Base-by-base conservation (phyloP, 257 asterid species). In the Eucommia ulmoides region DNA sequence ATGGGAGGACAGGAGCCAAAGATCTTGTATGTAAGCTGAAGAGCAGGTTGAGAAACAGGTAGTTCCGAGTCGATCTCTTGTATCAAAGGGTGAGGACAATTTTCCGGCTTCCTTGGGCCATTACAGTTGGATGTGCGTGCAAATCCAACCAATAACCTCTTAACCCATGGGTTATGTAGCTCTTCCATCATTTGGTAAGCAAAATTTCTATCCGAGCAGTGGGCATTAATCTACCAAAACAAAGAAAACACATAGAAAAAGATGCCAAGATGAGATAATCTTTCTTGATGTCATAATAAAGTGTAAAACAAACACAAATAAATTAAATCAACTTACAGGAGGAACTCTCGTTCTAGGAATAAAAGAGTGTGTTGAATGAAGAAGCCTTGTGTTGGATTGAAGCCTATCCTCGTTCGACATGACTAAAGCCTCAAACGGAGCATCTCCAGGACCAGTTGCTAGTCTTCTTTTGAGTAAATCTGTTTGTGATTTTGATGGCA, bases 1-100 rank as follows among this genome's bases (percentile, higher is more conserved):
- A 81, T 75, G 41, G 99, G 99, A 2, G 99, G 99, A 64, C 96
- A 91, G 41, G 99, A 86, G 22, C 96, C 99, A 45, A 91, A 91
- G 42, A 91, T 70, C 74, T 70, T 59, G 65, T 86, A 69, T 1
- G 99, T 91, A 55, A 91, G 93, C 71, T 81, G 84, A 61, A 91
- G 95, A 19, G 89, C 96, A 52, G 99, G 96, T 61, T 72, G 82
- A 50, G 75, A 62, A 51, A 77, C 65, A 1, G 96, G 94, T 51
- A 91, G 63, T 59, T 86, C 94, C 52, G 93, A 67, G 61, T 91
- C 94, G 24, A 91, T 82, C 78, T 91, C 96, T 69, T 86, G 92
- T 60, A 91, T 81, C 66, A 91, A 71, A 22, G 70, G 93, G 72
- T 86, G 93, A 58, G 80, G 47, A 4, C 8, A 17, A 20, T 44